phyloP scores from a whole-genome alignment of 805 yeast species.

The Yarrowia osloensis region DNA sequence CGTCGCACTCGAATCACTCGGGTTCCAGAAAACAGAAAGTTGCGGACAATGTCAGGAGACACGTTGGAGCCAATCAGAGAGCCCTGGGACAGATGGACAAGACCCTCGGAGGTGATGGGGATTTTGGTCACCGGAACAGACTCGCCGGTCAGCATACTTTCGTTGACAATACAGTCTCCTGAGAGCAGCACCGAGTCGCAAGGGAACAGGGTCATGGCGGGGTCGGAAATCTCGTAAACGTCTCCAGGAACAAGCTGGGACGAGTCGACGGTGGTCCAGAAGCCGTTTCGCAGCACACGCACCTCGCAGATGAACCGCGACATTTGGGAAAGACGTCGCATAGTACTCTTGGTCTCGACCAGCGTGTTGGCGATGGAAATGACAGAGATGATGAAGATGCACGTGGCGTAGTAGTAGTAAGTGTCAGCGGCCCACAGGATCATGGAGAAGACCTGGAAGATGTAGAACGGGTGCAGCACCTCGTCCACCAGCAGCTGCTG shows the following conservation, averaged over 20 bases:
- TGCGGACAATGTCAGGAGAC: slow-evolving; percentile 66
- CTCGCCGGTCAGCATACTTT: slow-evolving; percentile 97
- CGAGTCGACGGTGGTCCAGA: slow-evolving; percentile 81
- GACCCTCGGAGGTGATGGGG: slow-evolving; percentile 63
- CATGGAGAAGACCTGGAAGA: slow-evolving; percentile 91
- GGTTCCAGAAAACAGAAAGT: slow-evolving; percentile 86
- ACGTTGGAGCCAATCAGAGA: slow-evolving; percentile 53
- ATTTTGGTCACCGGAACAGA: slow-evolving; percentile 92
- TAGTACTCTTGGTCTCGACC: slow-evolving; percentile 78
- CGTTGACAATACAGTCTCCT: slow-evolving; percentile 96
- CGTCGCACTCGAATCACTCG: slow-evolving; percentile 80
- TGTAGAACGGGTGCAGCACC: slow-evolving; percentile 90
- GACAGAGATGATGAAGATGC: slow-evolving; percentile 84
- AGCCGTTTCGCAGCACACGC: slow-evolving; percentile 87
- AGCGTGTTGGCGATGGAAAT: slow-evolving; percentile 78
- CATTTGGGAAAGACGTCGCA: slow-evolving; percentile 69
- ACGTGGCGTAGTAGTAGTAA: slow-evolving; percentile 89
- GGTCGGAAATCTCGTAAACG: slow-evolving; percentile 87
- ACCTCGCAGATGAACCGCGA: slow-evolving; percentile 77
- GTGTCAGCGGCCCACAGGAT: slow-evolving; percentile 89
- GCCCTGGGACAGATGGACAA: slow-evolving; percentile 42
- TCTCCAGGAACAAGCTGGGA: slow-evolving; percentile 93
- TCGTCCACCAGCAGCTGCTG: slow-evolving; percentile 74
- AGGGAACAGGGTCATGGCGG: slow-evolving; percentile 71
- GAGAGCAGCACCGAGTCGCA: slow-evolving; percentile 84